Conservation (phyloP, 2,329 filamentous ascomycete genomes). For the Periconia sp. region DNA sequence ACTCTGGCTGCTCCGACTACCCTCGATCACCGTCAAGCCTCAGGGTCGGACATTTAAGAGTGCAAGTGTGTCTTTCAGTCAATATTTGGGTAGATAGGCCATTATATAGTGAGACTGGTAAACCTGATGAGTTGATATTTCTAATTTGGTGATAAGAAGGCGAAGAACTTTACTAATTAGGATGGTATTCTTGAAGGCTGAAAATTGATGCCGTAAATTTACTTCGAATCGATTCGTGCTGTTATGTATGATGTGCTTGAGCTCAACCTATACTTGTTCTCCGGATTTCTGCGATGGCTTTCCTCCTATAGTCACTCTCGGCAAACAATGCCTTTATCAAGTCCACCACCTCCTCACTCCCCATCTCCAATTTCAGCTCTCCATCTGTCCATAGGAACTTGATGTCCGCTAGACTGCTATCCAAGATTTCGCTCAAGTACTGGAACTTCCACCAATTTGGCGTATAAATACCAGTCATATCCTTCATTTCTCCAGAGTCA, state of each 20-base stretch:
- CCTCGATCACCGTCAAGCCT: no score
- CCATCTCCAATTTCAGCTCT: slow-evolving; percentile 68
- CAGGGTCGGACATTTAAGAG: no score
- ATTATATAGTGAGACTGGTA: no score
- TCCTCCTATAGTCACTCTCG: slow-evolving; percentile 64
- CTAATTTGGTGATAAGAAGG: no score
- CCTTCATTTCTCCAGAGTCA: slow-evolving; percentile 48
- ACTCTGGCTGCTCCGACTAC: not conserved
- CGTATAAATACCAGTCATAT: slow-evolving; percentile 66
- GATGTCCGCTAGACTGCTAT: slow-evolving; percentile 68
- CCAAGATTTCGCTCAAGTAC: slow-evolving; percentile 67
- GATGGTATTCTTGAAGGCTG: no score
- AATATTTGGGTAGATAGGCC: no score
- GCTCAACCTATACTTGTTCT: slow-evolving; percentile 26
- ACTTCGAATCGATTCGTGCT: no score
- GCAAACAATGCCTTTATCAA: slow-evolving; percentile 69
- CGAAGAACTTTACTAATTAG: no score
- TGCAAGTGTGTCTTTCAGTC: no score
- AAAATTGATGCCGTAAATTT: no score
- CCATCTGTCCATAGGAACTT: slow-evolving; percentile 69
- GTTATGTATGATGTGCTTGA: no score
- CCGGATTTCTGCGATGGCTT: slow-evolving; percentile 63
- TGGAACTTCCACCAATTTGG: slow-evolving; percentile 70
- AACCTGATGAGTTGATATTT: no score
- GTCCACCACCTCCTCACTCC: slow-evolving; percentile 66